These are phyloP conservation scores for Ramalina intermedia DNA, from an alignment of 495 filamentous ascomycete genomes.

Conservation along the genomic window DNA sequence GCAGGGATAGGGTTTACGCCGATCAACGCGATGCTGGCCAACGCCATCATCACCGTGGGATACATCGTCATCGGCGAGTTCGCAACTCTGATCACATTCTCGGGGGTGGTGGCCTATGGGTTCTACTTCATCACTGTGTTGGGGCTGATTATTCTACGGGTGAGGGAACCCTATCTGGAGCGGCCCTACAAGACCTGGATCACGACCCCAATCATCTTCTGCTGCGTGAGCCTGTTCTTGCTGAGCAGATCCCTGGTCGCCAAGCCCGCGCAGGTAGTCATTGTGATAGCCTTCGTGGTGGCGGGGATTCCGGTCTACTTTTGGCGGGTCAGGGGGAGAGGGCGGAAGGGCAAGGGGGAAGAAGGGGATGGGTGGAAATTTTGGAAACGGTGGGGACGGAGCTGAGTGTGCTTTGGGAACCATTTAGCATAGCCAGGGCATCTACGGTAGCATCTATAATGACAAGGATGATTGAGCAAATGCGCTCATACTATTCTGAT, in stretches of 20 bases:
- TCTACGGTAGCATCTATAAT: too few species aligned
- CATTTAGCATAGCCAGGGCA: too few species aligned
- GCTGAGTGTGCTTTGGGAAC: not conserved
- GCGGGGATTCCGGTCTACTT: constrained; percentile 79
- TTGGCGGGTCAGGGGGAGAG: constrained; percentile 57
- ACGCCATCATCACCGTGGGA: constrained; percentile 49
- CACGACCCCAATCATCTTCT: constrained; percentile 90
- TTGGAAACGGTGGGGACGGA: constrained; percentile 34
- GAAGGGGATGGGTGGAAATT: constrained; percentile 42
- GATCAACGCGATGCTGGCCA: constrained; percentile 76
- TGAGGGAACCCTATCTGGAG: constrained; percentile 78
- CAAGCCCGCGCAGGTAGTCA: constrained; percentile 74
- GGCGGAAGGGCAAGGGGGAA: constrained; percentile 30
- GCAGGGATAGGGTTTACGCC: constrained; percentile 63
- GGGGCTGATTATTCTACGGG: constrained; percentile 76
- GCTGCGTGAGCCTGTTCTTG: constrained; percentile 90
- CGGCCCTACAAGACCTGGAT: constrained; percentile 93
- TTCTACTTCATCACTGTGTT: constrained; percentile 96
- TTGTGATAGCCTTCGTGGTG: constrained; percentile 70
- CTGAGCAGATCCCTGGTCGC: constrained; percentile 77
- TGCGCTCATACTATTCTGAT: too few species aligned
- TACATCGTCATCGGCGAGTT: constrained; percentile 88
- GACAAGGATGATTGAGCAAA: too few species aligned
- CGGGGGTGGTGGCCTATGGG: constrained; percentile 88
- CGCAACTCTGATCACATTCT: constrained; percentile 82